phyloP scores from a whole-genome alignment of 2,329 filamentous ascomycete genomes.

The Pleomassaria siparia region DNA sequence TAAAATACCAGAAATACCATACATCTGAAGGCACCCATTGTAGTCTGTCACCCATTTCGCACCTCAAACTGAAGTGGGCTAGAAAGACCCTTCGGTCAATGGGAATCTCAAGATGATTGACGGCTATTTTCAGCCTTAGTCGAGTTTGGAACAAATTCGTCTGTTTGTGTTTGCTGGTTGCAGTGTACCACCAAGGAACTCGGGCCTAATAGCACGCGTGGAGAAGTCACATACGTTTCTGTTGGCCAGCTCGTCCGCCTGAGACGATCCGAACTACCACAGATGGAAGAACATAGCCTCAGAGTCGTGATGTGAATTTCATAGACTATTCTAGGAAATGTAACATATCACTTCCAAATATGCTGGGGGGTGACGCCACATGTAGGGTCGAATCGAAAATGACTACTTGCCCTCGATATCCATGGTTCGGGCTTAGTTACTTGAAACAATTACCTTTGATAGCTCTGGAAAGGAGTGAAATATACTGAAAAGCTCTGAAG shows the following conservation, averaged over 20 bases:
- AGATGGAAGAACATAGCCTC: not conserved
- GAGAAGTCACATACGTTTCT: constrained; percentile 1
- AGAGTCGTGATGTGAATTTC: not conserved
- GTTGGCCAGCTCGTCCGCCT: not conserved
- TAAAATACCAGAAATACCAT: not conserved
- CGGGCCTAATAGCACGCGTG: not conserved
- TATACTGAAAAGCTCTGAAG: constrained; percentile 4
- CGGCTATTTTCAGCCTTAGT: not conserved
- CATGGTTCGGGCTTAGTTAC: no score
- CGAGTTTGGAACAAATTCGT: not conserved
- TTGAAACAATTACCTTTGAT: not conserved
- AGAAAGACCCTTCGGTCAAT: no score
- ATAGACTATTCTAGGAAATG: no score
- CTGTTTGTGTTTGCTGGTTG: constrained; percentile 1
- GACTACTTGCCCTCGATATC: no score
- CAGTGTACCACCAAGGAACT: constrained; percentile 3
- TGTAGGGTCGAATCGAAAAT: no score
- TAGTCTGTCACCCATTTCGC: no score
- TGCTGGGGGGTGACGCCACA: no score
- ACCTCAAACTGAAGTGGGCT: not conserved
- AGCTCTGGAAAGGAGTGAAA: not conserved
- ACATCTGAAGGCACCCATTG: no score
- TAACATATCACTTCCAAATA: not conserved
- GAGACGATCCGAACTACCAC: not conserved
- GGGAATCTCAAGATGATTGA: no score